A percentile compares a stretch with the other conserved stretches of the same genome.
These are phyloP conservation scores for Tylopilus sp. DNA, from an alignment of 1,284 basidiomycete species.

Conservation along the genomic window DNA sequence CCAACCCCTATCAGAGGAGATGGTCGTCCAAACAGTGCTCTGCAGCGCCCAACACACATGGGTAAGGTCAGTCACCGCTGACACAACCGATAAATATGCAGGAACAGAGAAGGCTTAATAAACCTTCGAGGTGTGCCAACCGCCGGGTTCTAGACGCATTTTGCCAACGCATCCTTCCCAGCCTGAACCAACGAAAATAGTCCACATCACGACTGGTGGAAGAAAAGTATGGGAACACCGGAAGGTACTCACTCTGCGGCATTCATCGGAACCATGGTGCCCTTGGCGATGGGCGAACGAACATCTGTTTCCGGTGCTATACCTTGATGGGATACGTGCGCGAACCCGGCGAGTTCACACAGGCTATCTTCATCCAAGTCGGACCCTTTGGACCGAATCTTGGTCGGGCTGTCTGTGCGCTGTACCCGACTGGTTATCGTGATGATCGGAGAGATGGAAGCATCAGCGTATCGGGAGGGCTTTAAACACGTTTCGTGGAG, in stretches of 20 bases:
- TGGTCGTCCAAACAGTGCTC: conserved; percentile 30
- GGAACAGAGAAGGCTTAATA: conserved; percentile 15
- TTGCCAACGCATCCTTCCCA: conserved; percentile 11
- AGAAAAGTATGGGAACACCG: neutral
- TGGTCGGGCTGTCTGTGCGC: neutral
- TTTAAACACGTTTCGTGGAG: conserved; percentile 17
- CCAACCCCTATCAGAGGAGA: conserved; percentile 19
- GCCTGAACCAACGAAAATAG: conserved; percentile 13
- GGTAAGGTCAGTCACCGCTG: conserved; percentile 20
- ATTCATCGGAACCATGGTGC: conserved; percentile 22
- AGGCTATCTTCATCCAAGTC: conserved; percentile 2
- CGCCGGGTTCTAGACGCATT: conserved; percentile 8
- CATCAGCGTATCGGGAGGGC: conserved; percentile 25
- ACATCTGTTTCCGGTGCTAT: conserved; percentile 21
- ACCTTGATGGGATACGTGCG: conserved; percentile 15
- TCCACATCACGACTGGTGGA: conserved; percentile 6
- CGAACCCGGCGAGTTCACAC: conserved; percentile 9
- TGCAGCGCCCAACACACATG: conserved; percentile 16
- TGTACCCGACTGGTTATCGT: neutral
- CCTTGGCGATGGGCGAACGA: conserved; percentile 27
- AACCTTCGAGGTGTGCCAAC: conserved; percentile 4
- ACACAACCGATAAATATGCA: conserved; percentile 14
- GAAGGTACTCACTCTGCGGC: conserved; percentile 22
- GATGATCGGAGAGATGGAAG: conserved; percentile 28
- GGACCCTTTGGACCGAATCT: neutral